These are phyloP conservation scores for Naematelia encephala DNA, from an alignment of 768 basidiomycete species.

Conservation along the genomic window DNA sequence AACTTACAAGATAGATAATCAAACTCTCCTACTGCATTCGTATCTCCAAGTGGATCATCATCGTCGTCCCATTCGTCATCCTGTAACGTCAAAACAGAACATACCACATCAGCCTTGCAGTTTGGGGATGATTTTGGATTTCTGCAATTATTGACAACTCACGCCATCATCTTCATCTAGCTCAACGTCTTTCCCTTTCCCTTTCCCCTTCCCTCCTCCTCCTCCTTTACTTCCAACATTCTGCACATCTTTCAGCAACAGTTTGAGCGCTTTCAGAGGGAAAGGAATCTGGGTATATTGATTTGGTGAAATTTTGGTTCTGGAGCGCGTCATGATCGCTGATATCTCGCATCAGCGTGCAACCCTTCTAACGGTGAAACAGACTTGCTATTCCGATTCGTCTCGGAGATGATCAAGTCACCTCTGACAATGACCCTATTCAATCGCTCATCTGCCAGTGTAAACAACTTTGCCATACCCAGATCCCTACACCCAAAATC, in stretches of 20 bases:
- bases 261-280: slow-evolving; percentile 86
- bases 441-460: slow-evolving; percentile 64
- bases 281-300: slow-evolving; percentile 83
- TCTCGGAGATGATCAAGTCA: slow-evolving; percentile 78
- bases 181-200: slow-evolving; percentile 23
- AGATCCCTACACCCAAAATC: slow-evolving; percentile 57
- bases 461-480: slow-evolving; percentile 72
- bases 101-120: background rate
- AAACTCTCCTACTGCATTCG: slow-evolving; percentile 64
- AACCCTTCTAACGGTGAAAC: too few relatives aligned
- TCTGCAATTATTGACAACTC: too few relatives aligned
- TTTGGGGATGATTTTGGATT: too few relatives aligned
- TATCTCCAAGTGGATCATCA: slow-evolving; percentile 64
- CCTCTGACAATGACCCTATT: slow-evolving; percentile 76
- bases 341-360: slow-evolving; percentile 15
- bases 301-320: slow-evolving; percentile 79
- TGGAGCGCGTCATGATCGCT: slow-evolving; percentile 97
- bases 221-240: slow-evolving; percentile 53
- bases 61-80: slow-evolving; percentile 96
- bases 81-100: slow-evolving; percentile 9
- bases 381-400: slow-evolving; percentile 73
- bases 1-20: slow-evolving; percentile 66
- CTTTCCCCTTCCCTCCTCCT: slow-evolving; percentile 57
- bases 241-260: slow-evolving; percentile 78
- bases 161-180: slow-evolving; percentile 54